Percentiles rank a stretch among this genome's conserved stretches.
phyloP scores from a whole-genome alignment of 768 basidiomycete genomes.

The Mycena olivaceomarginata region DNA sequence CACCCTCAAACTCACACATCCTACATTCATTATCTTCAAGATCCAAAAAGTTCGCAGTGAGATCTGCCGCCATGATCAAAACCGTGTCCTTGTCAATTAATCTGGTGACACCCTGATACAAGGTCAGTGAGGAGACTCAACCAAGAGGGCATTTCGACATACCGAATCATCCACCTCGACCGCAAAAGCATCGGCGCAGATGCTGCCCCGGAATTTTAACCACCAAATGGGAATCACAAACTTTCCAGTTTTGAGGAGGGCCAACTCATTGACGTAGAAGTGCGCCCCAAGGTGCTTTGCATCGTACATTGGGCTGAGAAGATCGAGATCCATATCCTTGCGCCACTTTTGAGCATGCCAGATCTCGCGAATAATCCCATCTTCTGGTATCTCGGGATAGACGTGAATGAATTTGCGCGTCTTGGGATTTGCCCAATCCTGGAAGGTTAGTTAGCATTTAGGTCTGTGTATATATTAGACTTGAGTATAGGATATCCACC shows the following conservation, averaged over 20 bases:
- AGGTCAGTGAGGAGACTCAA: too few relatives aligned
- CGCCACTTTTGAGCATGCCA: background rate
- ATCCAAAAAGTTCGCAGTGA: too few relatives aligned
- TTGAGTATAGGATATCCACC: background rate
- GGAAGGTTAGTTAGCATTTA: background rate
- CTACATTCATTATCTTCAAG: too few relatives aligned
- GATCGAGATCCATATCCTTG: conserved; percentile 45
- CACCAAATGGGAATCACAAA: conserved; percentile 30
- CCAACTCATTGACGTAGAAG: conserved; percentile 27
- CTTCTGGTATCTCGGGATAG: conserved; percentile 39
- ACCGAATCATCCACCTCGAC: background rate
- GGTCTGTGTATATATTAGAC: background rate
- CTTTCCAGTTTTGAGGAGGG: conserved; percentile 9
- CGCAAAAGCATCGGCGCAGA: conserved; percentile 4
- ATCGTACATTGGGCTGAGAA: conserved; percentile 30
- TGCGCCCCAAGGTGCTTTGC: background rate
- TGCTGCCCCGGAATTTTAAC: background rate
- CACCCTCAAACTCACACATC: too few relatives aligned
- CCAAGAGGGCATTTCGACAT: too few relatives aligned
- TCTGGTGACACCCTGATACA: too few relatives aligned
- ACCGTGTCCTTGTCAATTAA: too few relatives aligned
- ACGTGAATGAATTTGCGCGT: background rate
- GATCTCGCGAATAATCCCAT: too few relatives aligned
- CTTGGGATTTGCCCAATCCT: conserved; percentile 1
- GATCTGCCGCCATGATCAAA: too few relatives aligned